phyloP scores from a whole-genome alignment of 371 early-diverging fungal genomes.

The Mucor sp. region DNA sequence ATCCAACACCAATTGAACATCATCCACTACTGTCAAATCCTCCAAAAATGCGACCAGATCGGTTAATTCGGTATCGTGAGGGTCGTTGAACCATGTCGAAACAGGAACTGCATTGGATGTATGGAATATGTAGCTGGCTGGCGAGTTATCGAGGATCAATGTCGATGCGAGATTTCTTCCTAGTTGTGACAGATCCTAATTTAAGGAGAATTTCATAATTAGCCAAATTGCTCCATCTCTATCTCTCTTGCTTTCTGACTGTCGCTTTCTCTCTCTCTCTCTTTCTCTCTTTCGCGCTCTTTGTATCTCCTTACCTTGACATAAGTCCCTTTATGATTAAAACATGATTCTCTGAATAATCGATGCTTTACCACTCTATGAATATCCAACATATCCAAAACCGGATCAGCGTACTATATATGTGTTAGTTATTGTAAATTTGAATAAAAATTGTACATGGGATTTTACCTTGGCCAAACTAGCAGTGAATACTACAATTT shows the following conservation, averaged over 20 bases:
- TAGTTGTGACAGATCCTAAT: slow-evolving; percentile 78
- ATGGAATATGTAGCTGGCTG: slow-evolving; percentile 93
- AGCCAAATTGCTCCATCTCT: slow-evolving; percentile 3
- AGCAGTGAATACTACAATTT: slow-evolving; percentile 96
- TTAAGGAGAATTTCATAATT: slow-evolving; percentile 5
- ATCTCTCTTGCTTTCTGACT: background rate
- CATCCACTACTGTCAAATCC: slow-evolving; percentile 84
- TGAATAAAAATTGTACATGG: background rate
- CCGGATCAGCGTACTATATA: slow-evolving; percentile 94
- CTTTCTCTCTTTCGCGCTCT: background rate
- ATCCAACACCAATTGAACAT: slow-evolving; percentile 86
- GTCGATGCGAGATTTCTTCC: slow-evolving; percentile 83
- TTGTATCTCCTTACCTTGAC: slow-evolving; percentile 75
- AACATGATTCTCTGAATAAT: slow-evolving; percentile 96
- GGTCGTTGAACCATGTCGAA: slow-evolving; percentile 96
- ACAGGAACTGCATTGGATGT: slow-evolving; percentile 95
- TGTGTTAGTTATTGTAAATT: background rate
- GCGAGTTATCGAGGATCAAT: slow-evolving; percentile 90
- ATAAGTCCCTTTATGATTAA: slow-evolving; percentile 92
- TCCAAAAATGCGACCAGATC: slow-evolving; percentile 93
- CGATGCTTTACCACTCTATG: slow-evolving; percentile 85
- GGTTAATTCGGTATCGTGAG: slow-evolving; percentile 91
- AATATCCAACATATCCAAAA: slow-evolving; percentile 90
- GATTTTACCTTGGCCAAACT: slow-evolving; percentile 84
- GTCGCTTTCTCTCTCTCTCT: background rate